phyloP scores from a whole-genome alignment of 768 basidiomycete genomes.

The Paxillus rubicundulus region DNA sequence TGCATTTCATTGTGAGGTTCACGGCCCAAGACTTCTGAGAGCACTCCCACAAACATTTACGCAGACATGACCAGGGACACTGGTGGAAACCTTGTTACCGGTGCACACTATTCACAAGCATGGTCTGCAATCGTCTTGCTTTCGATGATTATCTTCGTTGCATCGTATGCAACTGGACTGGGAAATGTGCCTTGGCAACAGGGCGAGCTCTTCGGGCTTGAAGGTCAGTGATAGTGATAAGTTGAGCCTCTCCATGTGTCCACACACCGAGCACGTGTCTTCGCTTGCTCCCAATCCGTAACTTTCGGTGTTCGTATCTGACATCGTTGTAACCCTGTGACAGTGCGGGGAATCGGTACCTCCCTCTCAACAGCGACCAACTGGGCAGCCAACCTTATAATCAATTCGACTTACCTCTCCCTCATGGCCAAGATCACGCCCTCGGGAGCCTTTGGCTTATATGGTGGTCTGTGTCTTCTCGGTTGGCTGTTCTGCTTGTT shows the following conservation, averaged over 20 bases:
- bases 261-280: not conserved
- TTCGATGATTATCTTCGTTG: slow-evolving; percentile 83
- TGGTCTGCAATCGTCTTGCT: slow-evolving; percentile 72
- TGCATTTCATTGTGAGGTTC: slow-evolving; percentile 62
- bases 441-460: slow-evolving; percentile 74
- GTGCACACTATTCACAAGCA: slow-evolving; percentile 51
- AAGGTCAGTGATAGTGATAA: slow-evolving; percentile 48
- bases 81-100: slow-evolving; percentile 56
- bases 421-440: slow-evolving; percentile 75
- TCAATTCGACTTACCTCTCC: slow-evolving; percentile 76
- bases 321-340: not conserved
- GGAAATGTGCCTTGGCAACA: slow-evolving; percentile 89
- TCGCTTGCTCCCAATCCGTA: not conserved
- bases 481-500: slow-evolving; percentile 66
- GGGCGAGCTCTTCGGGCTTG: slow-evolving; percentile 77
- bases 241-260: too few species aligned
- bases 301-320: not conserved
- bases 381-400: slow-evolving; percentile 75
- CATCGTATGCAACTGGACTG: slow-evolving; percentile 75
- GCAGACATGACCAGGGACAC: slow-evolving; percentile 62
- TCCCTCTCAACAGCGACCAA: slow-evolving; percentile 74
- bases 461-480: slow-evolving; percentile 67
- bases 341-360: slow-evolving; percentile 76
- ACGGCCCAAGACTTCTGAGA: not conserved
- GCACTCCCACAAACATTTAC: not conserved